Conservation (phyloP, 2,329 filamentous ascomycete genomes). For the Ophiosphaerella herpotricha region DNA sequence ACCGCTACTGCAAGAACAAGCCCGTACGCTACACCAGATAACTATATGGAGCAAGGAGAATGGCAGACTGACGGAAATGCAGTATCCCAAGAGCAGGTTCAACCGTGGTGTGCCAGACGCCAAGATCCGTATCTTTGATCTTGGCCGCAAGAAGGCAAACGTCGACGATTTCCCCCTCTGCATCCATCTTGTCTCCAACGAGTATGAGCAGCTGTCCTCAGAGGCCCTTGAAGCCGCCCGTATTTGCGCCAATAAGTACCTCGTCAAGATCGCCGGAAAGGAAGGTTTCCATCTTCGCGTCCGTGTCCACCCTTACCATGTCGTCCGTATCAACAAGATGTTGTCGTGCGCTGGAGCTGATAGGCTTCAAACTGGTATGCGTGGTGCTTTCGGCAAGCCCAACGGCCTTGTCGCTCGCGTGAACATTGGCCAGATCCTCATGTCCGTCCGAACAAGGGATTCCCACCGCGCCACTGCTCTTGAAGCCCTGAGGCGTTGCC, state of each 20-base stretch:
- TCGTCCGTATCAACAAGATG: constrained; percentile 99
- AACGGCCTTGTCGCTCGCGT: constrained; percentile 99
- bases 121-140: constrained; percentile 96
- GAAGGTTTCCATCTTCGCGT: constrained; percentile 73
- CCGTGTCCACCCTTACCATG: constrained; percentile 98
- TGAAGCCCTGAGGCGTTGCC: constrained; percentile 97
- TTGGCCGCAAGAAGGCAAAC: constrained; percentile 96
- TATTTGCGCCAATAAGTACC: constrained; percentile 99
- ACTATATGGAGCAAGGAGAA: constrained; percentile 19
- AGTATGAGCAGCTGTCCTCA: constrained; percentile 99
- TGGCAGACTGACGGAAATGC: constrained; percentile 57
- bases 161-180: constrained; percentile 99
- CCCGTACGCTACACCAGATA: constrained; percentile 56
- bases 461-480: constrained; percentile 88
- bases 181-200: constrained; percentile 99
- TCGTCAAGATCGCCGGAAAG: constrained; percentile 71
- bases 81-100: constrained; percentile 99
- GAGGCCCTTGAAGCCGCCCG: constrained; percentile 99
- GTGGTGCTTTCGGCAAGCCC: constrained; percentile 99
- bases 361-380: constrained; percentile 99
- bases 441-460: constrained; percentile 97
- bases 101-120: constrained; percentile 94
- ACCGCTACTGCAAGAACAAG: constrained; percentile 99
- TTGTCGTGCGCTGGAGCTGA: constrained; percentile 99
- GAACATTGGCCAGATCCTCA: constrained; percentile 99